These are phyloP conservation scores for Gaertneriomyces sp. DNA, from an alignment of 192 early-diverging fungal genomes.

Conservation along the genomic window DNA sequence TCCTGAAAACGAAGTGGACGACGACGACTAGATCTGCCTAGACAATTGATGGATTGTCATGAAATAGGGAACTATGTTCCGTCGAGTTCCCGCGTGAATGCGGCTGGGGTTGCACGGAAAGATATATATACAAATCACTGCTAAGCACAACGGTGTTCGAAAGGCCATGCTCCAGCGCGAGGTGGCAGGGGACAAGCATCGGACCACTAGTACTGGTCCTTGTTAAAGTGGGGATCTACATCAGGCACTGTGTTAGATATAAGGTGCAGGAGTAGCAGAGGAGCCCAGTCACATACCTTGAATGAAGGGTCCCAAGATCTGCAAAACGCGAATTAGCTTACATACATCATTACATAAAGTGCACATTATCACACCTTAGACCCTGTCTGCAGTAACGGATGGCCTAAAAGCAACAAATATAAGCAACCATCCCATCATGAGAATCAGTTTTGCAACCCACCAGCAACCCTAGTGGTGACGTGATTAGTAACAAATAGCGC, in stretches of 20 bases:
- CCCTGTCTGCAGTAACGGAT: slow-evolving; percentile 96
- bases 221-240: too few species aligned
- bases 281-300: slow-evolving; percentile 44
- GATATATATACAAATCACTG: too few species aligned
- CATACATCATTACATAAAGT: background rate
- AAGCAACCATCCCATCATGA: background rate
- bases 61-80: too few species aligned
- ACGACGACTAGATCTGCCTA: background rate
- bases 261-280: too few species aligned
- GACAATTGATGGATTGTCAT: too few species aligned
- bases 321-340: background rate
- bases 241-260: too few species aligned
- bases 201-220: too few species aligned
- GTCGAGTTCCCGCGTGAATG: too few species aligned
- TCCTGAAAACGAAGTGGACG: background rate
- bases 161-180: too few species aligned
- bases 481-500: slow-evolving; percentile 12
- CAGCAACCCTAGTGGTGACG: slow-evolving; percentile 27
- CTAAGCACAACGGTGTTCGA: too few species aligned
- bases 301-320: slow-evolving; percentile 78
- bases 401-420: slow-evolving; percentile 73
- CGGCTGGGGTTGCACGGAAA: too few species aligned
- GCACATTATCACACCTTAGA: slow-evolving; percentile 62
- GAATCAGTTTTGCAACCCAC: background rate
- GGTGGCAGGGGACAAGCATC: too few species aligned